Conservation (phyloP, 768 basidiomycete genomes). For the Mycena maculata region DNA sequence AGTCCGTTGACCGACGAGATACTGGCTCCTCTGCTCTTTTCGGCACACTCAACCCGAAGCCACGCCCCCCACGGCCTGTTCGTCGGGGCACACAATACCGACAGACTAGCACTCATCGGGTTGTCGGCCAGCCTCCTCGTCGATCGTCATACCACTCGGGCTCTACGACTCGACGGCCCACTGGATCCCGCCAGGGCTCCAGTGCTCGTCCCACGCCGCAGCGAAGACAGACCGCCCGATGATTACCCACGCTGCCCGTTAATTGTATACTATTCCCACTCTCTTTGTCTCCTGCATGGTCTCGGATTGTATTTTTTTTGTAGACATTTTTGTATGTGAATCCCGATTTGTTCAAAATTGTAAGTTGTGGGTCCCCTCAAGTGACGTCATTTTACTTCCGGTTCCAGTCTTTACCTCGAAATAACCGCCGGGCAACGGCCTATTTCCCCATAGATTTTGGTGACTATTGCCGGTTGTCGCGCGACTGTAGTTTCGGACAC, state of each 20-base stretch:
- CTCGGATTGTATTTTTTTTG: constrained; percentile 4
- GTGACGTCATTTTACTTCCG: constrained; percentile 7
- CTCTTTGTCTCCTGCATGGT: not conserved
- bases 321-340: constrained; percentile 13
- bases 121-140: constrained; percentile 33
- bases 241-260: constrained; percentile 8
- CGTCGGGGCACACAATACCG: constrained; percentile 27
- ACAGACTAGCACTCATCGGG: constrained; percentile 31
- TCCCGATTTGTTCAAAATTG: too few species aligned
- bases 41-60: constrained; percentile 33
- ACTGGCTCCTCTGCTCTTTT: constrained; percentile 34
- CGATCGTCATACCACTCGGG: constrained; percentile 19
- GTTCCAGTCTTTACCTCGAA: too few species aligned
- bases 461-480: too few species aligned
- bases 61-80: constrained; percentile 29
- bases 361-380: too few species aligned
- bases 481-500: too few species aligned
- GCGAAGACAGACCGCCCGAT: constrained; percentile 24
- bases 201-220: constrained; percentile 17
- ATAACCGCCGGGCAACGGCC: too few species aligned
- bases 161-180: constrained; percentile 9
- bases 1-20: constrained; percentile 30
- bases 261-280: not conserved
- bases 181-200: constrained; percentile 16
- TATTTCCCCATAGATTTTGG: too few species aligned